Evolutionary conservation across 2,329 filamentous ascomycete genomes (phyloP).

Genomic region (Aspergillus ochraceus): DNA sequence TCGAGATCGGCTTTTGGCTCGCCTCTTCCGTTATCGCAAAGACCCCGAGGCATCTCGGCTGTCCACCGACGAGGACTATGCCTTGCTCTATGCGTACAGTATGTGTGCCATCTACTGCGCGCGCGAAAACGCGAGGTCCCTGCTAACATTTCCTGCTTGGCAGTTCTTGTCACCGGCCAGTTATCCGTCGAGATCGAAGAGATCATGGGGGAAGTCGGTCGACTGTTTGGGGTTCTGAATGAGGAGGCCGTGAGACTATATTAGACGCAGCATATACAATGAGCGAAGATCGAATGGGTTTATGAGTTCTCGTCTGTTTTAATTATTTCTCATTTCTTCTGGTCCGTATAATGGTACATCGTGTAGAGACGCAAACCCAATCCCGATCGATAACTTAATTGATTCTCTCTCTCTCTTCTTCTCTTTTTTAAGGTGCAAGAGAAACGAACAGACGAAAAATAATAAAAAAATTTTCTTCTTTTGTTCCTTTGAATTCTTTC

Average conservation of each 20-base stretch:
- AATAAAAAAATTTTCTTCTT: too few species aligned
- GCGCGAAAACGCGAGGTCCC: background rate
- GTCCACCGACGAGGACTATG: slow-evolving; percentile 68
- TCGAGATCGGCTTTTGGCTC: slow-evolving; percentile 79
- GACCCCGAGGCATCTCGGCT: slow-evolving; percentile 55
- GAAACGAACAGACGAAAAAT: too few species aligned
- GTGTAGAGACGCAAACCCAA: too few species aligned
- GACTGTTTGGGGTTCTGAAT: slow-evolving; percentile 61
- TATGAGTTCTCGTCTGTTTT: too few species aligned
- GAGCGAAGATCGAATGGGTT: too few species aligned
- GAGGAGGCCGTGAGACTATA: slow-evolving; percentile 62
- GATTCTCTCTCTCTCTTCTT: too few species aligned
- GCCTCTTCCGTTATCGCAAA: slow-evolving; percentile 83
- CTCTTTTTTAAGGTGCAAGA: too few species aligned
- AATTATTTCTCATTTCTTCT: too few species aligned
- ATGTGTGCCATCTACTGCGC: slow-evolving; percentile 27
- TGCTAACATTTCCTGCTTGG: background rate
- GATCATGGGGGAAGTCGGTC: slow-evolving; percentile 58
- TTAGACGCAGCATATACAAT: background rate
- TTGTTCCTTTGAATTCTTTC: background rate
- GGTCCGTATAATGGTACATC: too few species aligned
- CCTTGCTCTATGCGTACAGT: slow-evolving; percentile 88
- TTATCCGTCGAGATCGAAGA: slow-evolving; percentile 56
- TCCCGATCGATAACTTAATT: too few species aligned
- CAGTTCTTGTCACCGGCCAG: slow-evolving; percentile 63